Base-by-base conservation (phyloP, 2,329 filamentous ascomycete species). In the Penicillium sp. region DNA sequence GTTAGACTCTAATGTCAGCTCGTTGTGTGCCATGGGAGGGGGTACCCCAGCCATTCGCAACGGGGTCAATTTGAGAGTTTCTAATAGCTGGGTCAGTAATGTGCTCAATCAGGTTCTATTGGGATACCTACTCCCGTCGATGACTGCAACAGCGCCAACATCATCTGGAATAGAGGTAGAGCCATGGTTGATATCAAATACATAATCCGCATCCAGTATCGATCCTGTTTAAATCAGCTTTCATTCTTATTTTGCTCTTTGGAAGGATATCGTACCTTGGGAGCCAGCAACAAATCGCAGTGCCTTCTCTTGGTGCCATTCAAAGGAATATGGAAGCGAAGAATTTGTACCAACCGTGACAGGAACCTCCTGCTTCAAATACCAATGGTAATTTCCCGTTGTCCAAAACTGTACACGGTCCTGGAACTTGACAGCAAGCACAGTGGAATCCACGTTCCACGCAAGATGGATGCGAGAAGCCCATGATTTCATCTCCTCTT, bases 351-450 rank as follows among this genome's bases (percentile, higher is more conserved):
- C 66, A 28, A 64, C 58, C 8, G 71, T 64, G 7, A 81, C 76
- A 7, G 77, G 75, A 7, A 97, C 80, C 69, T 97, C 91, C 71
- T 96, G 91, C 76, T 99, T 99, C 16, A 99, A 80, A 72, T 97
- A 97, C 84, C 94, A 99, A 70, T 97, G 90, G 65, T 99, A 99
- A 72, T 99, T 99, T 19, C 91, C 89, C 82, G 88, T 96, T 0
- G 91, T 96, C 94, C 94, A 99, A 1, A 99, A 78, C 69, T 99
- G 94, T n/a, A 94, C 77, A 53, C 85, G 82, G 61, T 91, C 84
- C 31, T 79, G 78, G 63, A 92, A 84, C 1, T 84, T 80, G n/a
- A 97, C 87, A 6, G 93, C 91, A 43, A 99, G 80, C 0, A 96
- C 90, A 1, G 87, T 93, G 0, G 94, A 99, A 70, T 99, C 93